Evolutionary conservation across 352 stramenopile species (phyloP), one percentile per base, ranked within the genome.

Genomic region (Blastocystis sp.): DNA sequence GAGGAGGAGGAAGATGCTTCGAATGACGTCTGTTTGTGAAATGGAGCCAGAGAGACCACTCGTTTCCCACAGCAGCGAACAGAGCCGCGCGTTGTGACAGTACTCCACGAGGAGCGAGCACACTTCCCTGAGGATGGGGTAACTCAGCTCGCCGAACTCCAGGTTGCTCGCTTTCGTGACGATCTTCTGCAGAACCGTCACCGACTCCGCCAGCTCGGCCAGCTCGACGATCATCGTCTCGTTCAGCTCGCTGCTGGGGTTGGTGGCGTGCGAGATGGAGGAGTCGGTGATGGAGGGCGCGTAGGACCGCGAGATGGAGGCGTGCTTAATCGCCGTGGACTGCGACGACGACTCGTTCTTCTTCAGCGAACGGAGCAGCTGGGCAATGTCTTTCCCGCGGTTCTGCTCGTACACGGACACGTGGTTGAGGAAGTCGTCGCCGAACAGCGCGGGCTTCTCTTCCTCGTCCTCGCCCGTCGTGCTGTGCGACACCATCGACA

Each of bases 371-470:
- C 37, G 59, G 19, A 85, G 31, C 1, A 59, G 13, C 16, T 33
- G 50, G 31, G 65, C 16, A 10, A 85, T 3, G 19, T 69, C 50
- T 16, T 50, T 62, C 39, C 61, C 33, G 1, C 45, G 19, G 37
- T 85, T 85, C 4, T 45, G 35, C 12, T 29, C 37, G 45, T 85
- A 85, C 6, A 85, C n/a, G 2, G 35, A n/a, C 13, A 59, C 26
- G 10, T 69, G 74, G 10, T 61, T 67, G 33, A 85, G 37, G 55
- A 85, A 85, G 39, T 85, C 74, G 29, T 85, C 60, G 9, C 31
- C 51, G 45, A 85, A 85, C 0, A 41, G 16, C 61, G 59, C 29
- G n/a, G 6, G n/a, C 3, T 4, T n/a, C 16, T 69, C 74, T 37
- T 81, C 45, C 19, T 85, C 71, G 33, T 81, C 74, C 37, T 69